These are phyloP conservation scores for Fusarium odoratissimum DNA, from an alignment of 2,329 filamentous ascomycete genomes.

Conservation along the genomic window DNA sequence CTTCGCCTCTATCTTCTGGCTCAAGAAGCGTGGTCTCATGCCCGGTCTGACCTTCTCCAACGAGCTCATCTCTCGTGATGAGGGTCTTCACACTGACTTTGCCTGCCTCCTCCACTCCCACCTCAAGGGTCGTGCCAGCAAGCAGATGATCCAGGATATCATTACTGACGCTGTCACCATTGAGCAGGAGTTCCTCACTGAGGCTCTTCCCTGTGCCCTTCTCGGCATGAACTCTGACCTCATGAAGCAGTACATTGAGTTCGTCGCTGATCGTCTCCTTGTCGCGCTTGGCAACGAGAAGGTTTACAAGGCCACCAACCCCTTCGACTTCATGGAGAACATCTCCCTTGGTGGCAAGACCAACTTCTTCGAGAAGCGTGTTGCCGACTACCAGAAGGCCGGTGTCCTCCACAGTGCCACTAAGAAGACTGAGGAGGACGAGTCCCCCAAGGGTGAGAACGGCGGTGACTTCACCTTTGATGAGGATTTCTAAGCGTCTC, in stretches of 20 bases:
- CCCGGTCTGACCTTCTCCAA: conserved; percentile 98
- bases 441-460: conserved; percentile 66
- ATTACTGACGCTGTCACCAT: conserved; percentile 95
- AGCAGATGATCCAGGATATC: conserved; percentile 83
- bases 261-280: conserved; percentile 95
- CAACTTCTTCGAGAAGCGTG: conserved; percentile 99
- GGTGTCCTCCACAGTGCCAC: conserved; percentile 92
- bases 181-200: conserved; percentile 97
- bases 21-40: conserved; percentile 99
- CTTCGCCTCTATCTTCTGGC: conserved; percentile 99
- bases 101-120: conserved; percentile 98
- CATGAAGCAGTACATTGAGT: conserved; percentile 99
- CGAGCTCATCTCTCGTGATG: conserved; percentile 99
- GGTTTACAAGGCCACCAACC: conserved; percentile 91
- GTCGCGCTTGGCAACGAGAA: conserved; percentile 94
- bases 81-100: conserved; percentile 99
- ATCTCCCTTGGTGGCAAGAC: conserved; percentile 99
- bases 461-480: conserved; percentile 91
- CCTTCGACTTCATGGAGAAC: conserved; percentile 99
- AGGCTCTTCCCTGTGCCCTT: conserved; percentile 90
- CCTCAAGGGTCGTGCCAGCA: conserved; percentile 88
- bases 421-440: conserved; percentile 71
- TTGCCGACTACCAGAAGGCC: conserved; percentile 99
- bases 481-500: conserved; percentile 85
- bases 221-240: conserved; percentile 97